These are phyloP conservation scores for Aureobasidium namibiae DNA, from an alignment of 2,329 filamentous ascomycete species.

Conservation along the genomic window DNA sequence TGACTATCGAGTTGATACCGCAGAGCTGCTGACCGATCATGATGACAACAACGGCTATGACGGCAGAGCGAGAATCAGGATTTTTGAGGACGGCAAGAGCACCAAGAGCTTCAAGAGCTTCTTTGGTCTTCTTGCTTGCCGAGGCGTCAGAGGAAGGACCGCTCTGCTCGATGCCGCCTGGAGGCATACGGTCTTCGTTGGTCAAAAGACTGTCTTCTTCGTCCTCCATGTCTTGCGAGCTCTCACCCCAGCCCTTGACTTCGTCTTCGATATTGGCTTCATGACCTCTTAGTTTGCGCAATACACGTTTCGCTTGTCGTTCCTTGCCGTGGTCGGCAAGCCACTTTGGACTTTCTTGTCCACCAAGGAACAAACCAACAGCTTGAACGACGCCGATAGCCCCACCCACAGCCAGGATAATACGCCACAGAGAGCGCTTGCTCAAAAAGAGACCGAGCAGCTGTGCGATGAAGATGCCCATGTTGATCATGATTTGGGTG, in stretches of 20 bases:
- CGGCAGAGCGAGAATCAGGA: conserved; percentile 65
- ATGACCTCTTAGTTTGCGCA: conserved; percentile 69
- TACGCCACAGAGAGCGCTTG: conserved; percentile 68
- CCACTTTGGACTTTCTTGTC: conserved; percentile 85
- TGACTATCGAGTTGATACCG: conserved; percentile 91
- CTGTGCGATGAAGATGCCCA: conserved; percentile 76
- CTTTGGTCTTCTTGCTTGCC: conserved; percentile 21
- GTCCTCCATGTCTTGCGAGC: conserved; percentile 30
- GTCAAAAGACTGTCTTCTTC: conserved; percentile 66
- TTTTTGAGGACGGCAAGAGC: conserved; percentile 54
- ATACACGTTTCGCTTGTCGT: conserved; percentile 53
- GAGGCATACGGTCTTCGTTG: conserved; percentile 24
- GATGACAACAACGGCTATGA: conserved; percentile 81
- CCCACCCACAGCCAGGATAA: conserved; percentile 69
- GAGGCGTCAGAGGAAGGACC: conserved; percentile 19
- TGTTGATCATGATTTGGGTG: conserved; percentile 88
- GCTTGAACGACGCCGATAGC: conserved; percentile 60
- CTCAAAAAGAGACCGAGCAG: conserved; percentile 82
- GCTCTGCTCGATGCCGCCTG: conserved; percentile 13
- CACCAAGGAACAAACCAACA: conserved; percentile 57
- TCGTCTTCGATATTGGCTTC: conserved; percentile 65
- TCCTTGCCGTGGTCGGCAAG: conserved; percentile 59
- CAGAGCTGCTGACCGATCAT: conserved; percentile 92
- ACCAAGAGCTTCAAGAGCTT: conserved; percentile 27
- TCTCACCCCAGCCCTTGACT: conserved; percentile 43